Evolutionary conservation across 2,329 filamentous ascomycete genomes (phyloP).

Genomic region (Conoideocrella luteorostrata): DNA sequence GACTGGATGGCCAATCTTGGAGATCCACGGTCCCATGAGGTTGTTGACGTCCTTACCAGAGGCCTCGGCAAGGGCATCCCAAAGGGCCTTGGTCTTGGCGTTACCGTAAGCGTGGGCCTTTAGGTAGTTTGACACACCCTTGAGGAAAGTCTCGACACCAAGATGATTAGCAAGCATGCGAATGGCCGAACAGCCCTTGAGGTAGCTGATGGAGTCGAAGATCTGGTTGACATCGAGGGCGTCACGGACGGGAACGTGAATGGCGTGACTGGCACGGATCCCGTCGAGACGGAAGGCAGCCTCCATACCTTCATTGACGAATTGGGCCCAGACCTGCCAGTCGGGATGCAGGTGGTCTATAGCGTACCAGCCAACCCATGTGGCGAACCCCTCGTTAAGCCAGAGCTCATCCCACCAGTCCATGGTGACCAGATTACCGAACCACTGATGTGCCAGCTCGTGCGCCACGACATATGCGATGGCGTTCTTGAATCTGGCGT

Average conservation of each 20-base stretch:
- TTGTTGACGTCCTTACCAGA: conserved; percentile 79
- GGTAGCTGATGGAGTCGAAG: conserved; percentile 93
- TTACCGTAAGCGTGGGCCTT: conserved; percentile 83
- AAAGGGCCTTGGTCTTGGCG: conserved; percentile 85
- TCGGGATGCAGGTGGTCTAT: conserved; percentile 89
- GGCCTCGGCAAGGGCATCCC: conserved; percentile 79
- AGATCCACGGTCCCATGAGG: conserved; percentile 94
- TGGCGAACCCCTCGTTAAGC: conserved; percentile 95
- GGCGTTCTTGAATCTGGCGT: conserved; percentile 83
- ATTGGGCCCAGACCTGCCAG: conserved; percentile 97
- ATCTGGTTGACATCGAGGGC: conserved; percentile 96
- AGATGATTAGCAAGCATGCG: conserved; percentile 93
- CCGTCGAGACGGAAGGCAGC: conserved; percentile 85
- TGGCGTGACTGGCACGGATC: conserved; percentile 86
- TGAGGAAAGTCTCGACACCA: conserved; percentile 79
- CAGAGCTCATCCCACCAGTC: conserved; percentile 94
- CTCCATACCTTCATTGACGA: conserved; percentile 92
- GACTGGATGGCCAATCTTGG: conserved; percentile 90
- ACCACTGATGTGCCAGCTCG: conserved; percentile 95
- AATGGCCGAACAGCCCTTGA: conserved; percentile 93
- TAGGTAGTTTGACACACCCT: conserved; percentile 84
- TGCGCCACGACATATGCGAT: conserved; percentile 98
- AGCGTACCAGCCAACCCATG: conserved; percentile 95
- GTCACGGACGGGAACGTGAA: conserved; percentile 90
- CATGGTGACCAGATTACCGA: conserved; percentile 92